phyloP scores from a whole-genome alignment of 192 early-diverging fungal species.

The Oehlia diaphana region DNA sequence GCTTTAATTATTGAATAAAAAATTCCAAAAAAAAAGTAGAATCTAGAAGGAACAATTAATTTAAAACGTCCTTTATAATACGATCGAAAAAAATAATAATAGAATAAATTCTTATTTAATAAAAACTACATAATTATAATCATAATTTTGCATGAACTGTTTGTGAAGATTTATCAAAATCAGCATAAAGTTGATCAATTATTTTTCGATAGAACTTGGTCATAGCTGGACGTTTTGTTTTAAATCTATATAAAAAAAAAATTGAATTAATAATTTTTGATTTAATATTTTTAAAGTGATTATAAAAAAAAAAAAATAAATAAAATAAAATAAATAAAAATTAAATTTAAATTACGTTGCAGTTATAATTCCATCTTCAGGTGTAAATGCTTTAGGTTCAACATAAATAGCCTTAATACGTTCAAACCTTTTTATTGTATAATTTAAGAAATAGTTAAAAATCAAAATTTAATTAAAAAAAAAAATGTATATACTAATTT shows the following conservation, averaged over 20 bases:
- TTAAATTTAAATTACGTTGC: constrained; percentile 55
- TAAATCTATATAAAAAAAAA: background rate
- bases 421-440: constrained; percentile 70
- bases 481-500: too few species aligned
- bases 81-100: too few species aligned
- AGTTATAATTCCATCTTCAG: constrained; percentile 80
- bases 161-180: background rate
- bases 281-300: too few species aligned
- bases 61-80: too few species aligned
- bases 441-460: background rate
- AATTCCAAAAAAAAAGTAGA: too few species aligned
- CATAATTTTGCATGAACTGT: background rate
- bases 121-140: background rate
- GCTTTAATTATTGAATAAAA: too few species aligned
- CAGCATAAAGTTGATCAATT: background rate
- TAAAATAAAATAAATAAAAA: too few species aligned
- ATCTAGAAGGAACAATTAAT: too few species aligned
- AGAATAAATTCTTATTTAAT: too few species aligned
- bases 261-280: too few species aligned
- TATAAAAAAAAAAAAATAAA: too few species aligned
- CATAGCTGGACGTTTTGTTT: background rate
- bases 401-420: constrained; percentile 69
- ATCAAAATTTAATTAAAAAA: background rate
- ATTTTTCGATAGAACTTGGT: background rate
- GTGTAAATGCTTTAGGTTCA: constrained; percentile 69